Percentiles rank a stretch among this genome's conserved stretches.
Conservation (phyloP, 2,329 filamentous ascomycete genomes). For the Verticillium tricorpus region DNA sequence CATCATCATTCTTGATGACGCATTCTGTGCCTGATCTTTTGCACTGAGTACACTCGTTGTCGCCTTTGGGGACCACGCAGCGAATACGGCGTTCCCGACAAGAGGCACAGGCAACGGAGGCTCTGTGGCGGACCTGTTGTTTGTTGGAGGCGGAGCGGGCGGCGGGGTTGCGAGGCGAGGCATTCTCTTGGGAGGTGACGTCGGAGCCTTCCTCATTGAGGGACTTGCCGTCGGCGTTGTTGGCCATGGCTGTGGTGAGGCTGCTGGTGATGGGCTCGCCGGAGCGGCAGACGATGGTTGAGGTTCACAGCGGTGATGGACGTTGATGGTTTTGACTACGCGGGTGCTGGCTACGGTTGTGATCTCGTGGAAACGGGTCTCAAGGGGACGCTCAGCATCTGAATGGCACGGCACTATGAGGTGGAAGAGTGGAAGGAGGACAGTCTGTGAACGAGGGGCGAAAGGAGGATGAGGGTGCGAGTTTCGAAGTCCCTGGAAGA, state of each 20-base stretch:
- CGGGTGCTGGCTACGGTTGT: background rate
- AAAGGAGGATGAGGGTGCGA: background rate
- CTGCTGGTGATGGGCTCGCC: background rate
- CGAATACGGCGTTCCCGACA: constrained; percentile 42
- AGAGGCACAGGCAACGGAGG: constrained; percentile 51
- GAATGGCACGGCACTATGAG: background rate
- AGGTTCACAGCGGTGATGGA: background rate
- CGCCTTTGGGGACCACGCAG: constrained; percentile 49
- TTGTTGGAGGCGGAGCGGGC: constrained; percentile 22
- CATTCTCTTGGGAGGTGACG: constrained; percentile 27
- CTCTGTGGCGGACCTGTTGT: constrained; percentile 38
- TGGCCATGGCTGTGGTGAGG: background rate
- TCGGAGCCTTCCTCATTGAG: constrained; percentile 16
- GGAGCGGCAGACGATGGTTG: background rate
- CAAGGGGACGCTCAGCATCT: background rate
- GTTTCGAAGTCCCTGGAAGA: background rate
- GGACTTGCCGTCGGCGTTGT: constrained; percentile 8
- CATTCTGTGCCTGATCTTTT: constrained; percentile 45
- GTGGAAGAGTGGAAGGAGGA: background rate
- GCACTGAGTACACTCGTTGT: constrained; percentile 47
- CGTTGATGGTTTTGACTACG: background rate
- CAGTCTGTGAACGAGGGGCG: background rate
- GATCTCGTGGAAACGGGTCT: background rate
- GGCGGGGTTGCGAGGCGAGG: constrained; percentile 21
- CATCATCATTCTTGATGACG: constrained; percentile 54